phyloP scores from a whole-genome alignment of 495 filamentous ascomycete genomes.

The Parmelia sp. region DNA sequence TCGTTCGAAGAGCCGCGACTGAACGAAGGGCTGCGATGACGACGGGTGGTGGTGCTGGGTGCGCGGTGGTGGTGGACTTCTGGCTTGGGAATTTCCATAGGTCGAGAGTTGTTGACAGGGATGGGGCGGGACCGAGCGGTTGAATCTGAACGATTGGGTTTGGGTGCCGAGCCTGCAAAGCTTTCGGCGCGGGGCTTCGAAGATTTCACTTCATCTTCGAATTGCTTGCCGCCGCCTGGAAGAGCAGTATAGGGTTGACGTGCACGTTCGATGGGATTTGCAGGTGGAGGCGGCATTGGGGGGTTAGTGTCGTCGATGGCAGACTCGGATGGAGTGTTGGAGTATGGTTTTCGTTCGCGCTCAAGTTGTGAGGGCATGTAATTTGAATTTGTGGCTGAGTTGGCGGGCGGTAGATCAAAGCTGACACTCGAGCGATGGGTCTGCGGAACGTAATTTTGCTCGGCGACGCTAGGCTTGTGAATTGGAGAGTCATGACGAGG shows the following conservation, averaged over 20 bases:
- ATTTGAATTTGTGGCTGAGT: constrained; percentile 21
- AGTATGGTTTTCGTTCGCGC: constrained; percentile 47
- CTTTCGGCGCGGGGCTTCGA: constrained; percentile 22
- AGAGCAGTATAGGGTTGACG: constrained; percentile 54
- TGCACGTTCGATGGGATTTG: constrained; percentile 49
- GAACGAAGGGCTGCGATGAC: constrained; percentile 27
- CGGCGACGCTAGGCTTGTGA: constrained; percentile 20
- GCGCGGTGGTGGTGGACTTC: constrained; percentile 25
- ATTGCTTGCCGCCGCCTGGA: constrained; percentile 51
- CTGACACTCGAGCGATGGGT: constrained; percentile 23
- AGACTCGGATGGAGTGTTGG: constrained; percentile 32
- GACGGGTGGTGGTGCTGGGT: constrained; percentile 18
- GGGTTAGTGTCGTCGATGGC: constrained; percentile 46
- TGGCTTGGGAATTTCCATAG: constrained; percentile 23
- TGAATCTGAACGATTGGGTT: constrained; percentile 18
- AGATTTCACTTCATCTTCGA: constrained; percentile 36
- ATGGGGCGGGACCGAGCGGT: constrained; percentile 21
- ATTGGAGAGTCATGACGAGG: constrained; percentile 22
- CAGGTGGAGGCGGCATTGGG: constrained; percentile 25
- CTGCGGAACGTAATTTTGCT: constrained; percentile 23
- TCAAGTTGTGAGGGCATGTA: constrained; percentile 37
- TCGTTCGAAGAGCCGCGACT: constrained; percentile 19
- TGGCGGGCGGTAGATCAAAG: constrained; percentile 22
- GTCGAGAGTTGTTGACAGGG: constrained; percentile 9
- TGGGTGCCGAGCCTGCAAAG: constrained; percentile 13